phyloP scores from a whole-genome alignment of 768 basidiomycete species.

The Psilocybe subaeruginosa region DNA sequence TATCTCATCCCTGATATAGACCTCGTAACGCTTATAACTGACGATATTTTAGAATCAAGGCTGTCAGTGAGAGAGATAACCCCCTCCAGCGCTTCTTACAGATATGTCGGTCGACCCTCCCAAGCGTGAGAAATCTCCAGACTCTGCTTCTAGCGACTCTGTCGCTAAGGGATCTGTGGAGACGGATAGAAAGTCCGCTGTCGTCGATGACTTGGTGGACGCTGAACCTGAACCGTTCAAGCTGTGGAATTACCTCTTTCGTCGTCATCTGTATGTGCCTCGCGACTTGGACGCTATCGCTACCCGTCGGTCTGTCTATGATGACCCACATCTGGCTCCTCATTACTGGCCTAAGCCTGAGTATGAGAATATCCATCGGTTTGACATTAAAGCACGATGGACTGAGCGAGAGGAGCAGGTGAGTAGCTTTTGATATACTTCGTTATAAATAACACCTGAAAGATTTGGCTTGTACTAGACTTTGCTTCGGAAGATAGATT shows the following conservation, averaged over 20 bases:
- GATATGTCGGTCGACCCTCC: conserved; percentile 9
- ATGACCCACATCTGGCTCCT: conserved; percentile 46
- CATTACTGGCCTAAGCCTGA: conserved; percentile 52
- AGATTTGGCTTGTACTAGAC: conserved; percentile 29
- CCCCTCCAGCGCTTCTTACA: not conserved
- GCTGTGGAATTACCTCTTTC: conserved; percentile 35
- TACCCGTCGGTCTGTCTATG: conserved; percentile 53
- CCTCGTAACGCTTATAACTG: not conserved
- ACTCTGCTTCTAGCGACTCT: conserved; percentile 3
- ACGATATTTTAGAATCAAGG: not conserved
- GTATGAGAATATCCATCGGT: conserved; percentile 60
- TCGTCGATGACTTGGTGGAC: conserved; percentile 34
- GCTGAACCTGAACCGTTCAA: conserved; percentile 37
- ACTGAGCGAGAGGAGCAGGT: conserved; percentile 57
- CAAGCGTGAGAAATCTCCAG: not conserved
- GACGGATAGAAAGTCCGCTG: conserved; percentile 19
- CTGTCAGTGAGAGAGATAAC: not conserved
- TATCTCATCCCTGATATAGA: not conserved
- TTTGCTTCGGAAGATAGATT: conserved; percentile 60
- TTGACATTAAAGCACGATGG: conserved; percentile 62
- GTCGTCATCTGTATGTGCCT: conserved; percentile 21
- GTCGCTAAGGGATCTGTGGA: conserved; percentile 10
- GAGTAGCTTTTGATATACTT: conserved; percentile 4
- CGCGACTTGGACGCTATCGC: conserved; percentile 40
- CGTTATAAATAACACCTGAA: not conserved